Evolutionary conservation across 805 yeast species (phyloP).

Genomic region (Blastobotrys parvus): DNA sequence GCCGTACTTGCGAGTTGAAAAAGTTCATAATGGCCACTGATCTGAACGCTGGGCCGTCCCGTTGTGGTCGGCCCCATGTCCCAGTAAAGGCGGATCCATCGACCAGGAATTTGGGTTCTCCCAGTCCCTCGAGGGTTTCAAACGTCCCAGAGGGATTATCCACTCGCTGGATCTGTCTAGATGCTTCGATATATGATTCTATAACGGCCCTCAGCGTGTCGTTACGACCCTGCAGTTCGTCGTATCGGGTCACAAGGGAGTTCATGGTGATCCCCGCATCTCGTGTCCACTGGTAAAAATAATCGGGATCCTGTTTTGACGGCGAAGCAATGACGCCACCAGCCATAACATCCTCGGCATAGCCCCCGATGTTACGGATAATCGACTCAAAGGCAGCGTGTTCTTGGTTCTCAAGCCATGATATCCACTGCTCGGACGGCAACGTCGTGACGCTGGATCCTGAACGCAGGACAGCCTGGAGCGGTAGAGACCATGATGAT

Average conservation of each 20-base stretch:
- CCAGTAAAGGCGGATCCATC: conserved; percentile 55
- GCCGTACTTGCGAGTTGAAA: conserved; percentile 35
- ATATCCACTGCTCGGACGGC: too few relatives aligned
- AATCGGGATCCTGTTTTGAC: conserved; percentile 61
- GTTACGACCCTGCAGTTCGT: conserved; percentile 31
- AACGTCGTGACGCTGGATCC: background rate
- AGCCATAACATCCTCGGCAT: background rate
- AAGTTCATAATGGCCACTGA: conserved; percentile 54
- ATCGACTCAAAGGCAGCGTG: background rate
- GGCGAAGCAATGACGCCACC: conserved; percentile 88
- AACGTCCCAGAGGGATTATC: conserved; percentile 63
- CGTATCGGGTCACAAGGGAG: conserved; percentile 48
- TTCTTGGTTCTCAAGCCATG: too few relatives aligned
- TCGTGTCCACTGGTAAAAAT: conserved; percentile 84
- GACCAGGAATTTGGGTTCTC: conserved; percentile 82
- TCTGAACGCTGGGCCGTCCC: conserved; percentile 89
- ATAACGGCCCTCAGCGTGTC: conserved; percentile 28
- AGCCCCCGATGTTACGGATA: background rate
- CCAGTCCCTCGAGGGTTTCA: conserved; percentile 43
- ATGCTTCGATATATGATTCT: conserved; percentile 55
- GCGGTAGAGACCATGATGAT: background rate
- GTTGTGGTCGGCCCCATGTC: conserved; percentile 91
- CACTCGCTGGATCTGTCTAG: conserved; percentile 52
- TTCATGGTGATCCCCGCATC: conserved; percentile 71
- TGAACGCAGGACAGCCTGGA: background rate